Base-by-base conservation (phyloP, 441 rosid species). In the Populus trichocarpa region DNA sequence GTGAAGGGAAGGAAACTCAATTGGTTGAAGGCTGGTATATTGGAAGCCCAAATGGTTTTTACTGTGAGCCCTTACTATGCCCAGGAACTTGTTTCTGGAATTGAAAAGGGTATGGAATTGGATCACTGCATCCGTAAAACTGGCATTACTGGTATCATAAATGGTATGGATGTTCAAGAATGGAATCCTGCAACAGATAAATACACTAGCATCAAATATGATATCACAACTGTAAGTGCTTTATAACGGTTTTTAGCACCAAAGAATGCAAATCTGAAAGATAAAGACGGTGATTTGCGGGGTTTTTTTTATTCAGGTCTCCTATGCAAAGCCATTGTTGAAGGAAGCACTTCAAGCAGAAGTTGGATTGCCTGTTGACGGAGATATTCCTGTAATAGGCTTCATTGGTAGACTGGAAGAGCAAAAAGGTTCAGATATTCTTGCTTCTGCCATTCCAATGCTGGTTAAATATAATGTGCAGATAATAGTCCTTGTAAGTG, bases 351-450 rank as follows among this genome's bases (percentile, higher is more conserved):
- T 93, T 76, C 99, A 95, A 87, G 96, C 98, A 53, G 90, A 88
- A 80, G 89, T 90, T 28, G 98, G 99, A 9, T 87, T 95, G 82
- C 96, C 96, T 33, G 90, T 94, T n/a, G 92, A 92, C 82, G 89
- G 85, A 71, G 85, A 88, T 67, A 83, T 92, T 65, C 98, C 99
- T 12, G 72, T 93, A 71, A 88, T 95, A 14, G 98, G 98, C 28
- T 95, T 95, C 90, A 95, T 95, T 71, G 99, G 98, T 79, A 88
- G 99, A 85, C 80, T 93, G 35, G 99, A 95, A 79, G 99, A 95
- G 84, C 99, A 93, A 82, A 93, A 95, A 79, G 99, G 99, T 70
- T 95, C 99, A 30, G 99, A 95, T 75, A 92, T 92, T 81, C 83
- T 95, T 28, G 94, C 85, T 11, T 91, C 82, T 78, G 95, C 99